Evolutionary conservation across 257 asterid genomes (phyloP), one percentile per base, ranked within the genome.

Genomic region (Solanum virginianum): DNA sequence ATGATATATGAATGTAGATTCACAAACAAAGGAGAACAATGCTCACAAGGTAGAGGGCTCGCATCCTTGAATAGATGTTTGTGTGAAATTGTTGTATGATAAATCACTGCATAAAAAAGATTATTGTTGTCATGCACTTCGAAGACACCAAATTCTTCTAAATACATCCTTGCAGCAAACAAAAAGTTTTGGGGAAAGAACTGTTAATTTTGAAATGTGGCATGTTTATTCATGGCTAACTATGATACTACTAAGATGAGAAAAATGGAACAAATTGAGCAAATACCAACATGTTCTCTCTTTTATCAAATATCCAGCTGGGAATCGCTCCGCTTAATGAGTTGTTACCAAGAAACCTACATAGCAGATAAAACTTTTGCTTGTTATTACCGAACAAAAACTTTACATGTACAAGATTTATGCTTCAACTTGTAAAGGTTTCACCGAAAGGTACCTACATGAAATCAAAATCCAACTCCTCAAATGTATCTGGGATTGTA

Each of bases 61-160:
- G 88, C 99, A 94, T 85, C 88, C 85, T 15, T 26, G 1, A 81
- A 59, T 6, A 51, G 90, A 82, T 83, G 92, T 41, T 43, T 18
- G 77, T 10, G 95, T 93, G 84, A 96, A 94, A 84, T 92, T 91
- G 90, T 96, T 96, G 93, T 95, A 91, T 12, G 99, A 95, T 84
- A 96, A 32, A 91, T 96, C 99, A 13, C 98, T 96, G 97, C 93
- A 96, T 81, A 8, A 83, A 84, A 55, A 26, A 9, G 9, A 26
- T 53, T 12, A 9, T 53, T 4, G 24, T 59, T 53, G 65, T 53
- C 83, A 29, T 79, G 83, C 13, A 77, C 65, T 9, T 17, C 53
- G 47, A 16, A 26, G 65, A 29, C 49, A 53, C 47, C 65, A 26
- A 70, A 53, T 53, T 51, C 65, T 79, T 79, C 49, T 79, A 51